A percentile compares a stretch with the other conserved stretches of the same genome.
phyloP scores from a whole-genome alignment of 192 early-diverging fungal genomes.

The Neocallimastix lanati region DNA sequence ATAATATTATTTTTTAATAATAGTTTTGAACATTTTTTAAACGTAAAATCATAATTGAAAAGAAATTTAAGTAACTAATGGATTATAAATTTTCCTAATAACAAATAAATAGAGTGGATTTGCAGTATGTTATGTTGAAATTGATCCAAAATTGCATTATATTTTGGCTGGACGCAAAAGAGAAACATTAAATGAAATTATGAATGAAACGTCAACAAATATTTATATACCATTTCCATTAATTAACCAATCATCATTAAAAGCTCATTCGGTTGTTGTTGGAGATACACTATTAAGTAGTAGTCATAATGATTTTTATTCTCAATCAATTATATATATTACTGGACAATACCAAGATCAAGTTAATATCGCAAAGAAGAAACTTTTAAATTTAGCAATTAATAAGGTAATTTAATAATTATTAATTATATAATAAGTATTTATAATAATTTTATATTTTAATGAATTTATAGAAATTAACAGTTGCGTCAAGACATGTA shows the following conservation, averaged over 20 bases:
- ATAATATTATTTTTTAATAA: too few species aligned
- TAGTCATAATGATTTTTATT: slow-evolving; percentile 12
- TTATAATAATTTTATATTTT: slow-evolving; percentile 1
- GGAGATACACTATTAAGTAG: slow-evolving; percentile 4
- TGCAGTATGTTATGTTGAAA: slow-evolving; percentile 11
- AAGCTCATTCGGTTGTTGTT: slow-evolving; percentile 5
- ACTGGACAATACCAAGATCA: slow-evolving; percentile 40
- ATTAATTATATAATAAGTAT: background rate
- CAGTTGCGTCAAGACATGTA: slow-evolving; percentile 16
- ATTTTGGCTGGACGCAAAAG: slow-evolving; percentile 53
- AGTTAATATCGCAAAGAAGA: slow-evolving; percentile 21
- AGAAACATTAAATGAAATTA: slow-evolving; percentile 34
- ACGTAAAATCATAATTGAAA: too few species aligned
- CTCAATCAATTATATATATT: slow-evolving; percentile 29
- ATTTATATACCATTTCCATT: slow-evolving; percentile 57
- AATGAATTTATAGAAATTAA: slow-evolving; percentile 1
- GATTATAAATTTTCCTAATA: too few species aligned
- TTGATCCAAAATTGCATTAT: slow-evolving; percentile 35
- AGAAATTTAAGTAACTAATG: too few species aligned
- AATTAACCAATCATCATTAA: slow-evolving; percentile 9
- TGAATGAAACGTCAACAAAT: slow-evolving; percentile 47
- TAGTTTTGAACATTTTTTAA: too few species aligned
- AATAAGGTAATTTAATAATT: slow-evolving; percentile 8
- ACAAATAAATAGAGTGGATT: slow-evolving; percentile 34
- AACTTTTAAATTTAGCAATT: slow-evolving; percentile 8